phyloP scores from a whole-genome alignment of 805 yeast species.

The Candida boidinii region DNA sequence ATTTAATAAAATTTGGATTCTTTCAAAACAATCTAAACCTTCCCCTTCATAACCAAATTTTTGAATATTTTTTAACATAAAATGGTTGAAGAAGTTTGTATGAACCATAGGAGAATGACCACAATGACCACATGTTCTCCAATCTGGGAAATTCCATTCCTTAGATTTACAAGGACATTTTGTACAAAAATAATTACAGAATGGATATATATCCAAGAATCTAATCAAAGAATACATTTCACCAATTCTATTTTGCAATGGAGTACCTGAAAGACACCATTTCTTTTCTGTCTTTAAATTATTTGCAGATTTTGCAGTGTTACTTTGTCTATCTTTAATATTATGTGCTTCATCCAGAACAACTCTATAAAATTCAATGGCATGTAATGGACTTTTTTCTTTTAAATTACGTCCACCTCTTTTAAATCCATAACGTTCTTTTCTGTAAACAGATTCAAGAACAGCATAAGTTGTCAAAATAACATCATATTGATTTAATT shows the following conservation, averaged over 20 bases:
- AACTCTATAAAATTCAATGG: constrained; percentile 71
- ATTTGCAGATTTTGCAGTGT: constrained; percentile 90
- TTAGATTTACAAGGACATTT: constrained; percentile 77
- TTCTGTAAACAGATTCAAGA: constrained; percentile 76
- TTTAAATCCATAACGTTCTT: constrained; percentile 75
- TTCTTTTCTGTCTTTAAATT: constrained; percentile 60
- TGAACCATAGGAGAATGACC: constrained; percentile 94
- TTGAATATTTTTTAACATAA: constrained; percentile 90
- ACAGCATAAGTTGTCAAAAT: constrained; percentile 90
- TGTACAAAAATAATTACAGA: constrained; percentile 86
- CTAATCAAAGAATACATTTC: constrained; percentile 90
- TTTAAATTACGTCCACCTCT: constrained; percentile 63
- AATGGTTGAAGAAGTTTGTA: constrained; percentile 91
- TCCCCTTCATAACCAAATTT: constrained; percentile 75
- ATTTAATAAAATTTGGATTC: constrained; percentile 64
- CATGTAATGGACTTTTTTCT: constrained; percentile 70
- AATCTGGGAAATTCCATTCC: constrained; percentile 80
- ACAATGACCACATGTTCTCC: constrained; percentile 78
- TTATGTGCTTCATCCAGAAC: constrained; percentile 96
- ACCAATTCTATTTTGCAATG: constrained; percentile 92
- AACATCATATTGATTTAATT: constrained; percentile 61
- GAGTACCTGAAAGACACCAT: constrained; percentile 95
- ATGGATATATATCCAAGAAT: constrained; percentile 77
- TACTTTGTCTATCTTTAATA: constrained; percentile 89
- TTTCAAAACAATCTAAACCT: constrained; percentile 68